Base-by-base conservation (phyloP, 257 asterid genomes). In the Scutellaria barbata region DNA sequence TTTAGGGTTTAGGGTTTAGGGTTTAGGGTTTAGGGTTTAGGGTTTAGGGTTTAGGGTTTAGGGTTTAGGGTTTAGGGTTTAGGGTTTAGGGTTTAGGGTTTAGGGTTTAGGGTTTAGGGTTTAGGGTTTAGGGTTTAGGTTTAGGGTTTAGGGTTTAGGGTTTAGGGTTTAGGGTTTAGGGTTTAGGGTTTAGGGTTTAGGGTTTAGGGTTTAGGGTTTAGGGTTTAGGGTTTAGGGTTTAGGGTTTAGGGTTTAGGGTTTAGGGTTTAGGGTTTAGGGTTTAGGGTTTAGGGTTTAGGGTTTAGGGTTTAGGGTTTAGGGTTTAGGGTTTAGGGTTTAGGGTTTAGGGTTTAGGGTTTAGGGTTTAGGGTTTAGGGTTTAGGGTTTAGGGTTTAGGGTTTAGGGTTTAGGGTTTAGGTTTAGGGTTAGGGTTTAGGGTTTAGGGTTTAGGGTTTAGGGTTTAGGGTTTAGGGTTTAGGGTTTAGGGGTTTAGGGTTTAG, bases 271-370 rank as follows among this genome's bases (percentile, higher is more conserved):
- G 52, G 52, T 10, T 46, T 46, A 9, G 14, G 52, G 52, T 10
- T 46, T 46, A 9, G 14, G 52, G 52, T 10, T 46, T 46, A 9
- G 14, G 52, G 52, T 10, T 46, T 46, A 9, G 14, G 52, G 52
- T 46, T 46, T 46, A 46, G 52, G 52, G 52, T 46, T 46, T 46
- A 46, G 52, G 52, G 52, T 46, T 46, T 46, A 46, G 52, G 52
- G 13, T 46, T 46, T 9, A 12, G 52, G 52, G 13, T 46, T 46
- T 9, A 12, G 52, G 52, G 13, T 46, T 46, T 9, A 12, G 52
- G 52, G 13, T 46, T 46, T 9, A 41, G 52, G 52, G 13, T 46
- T 46, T 9, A 12, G 52, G 52, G 13, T 46, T 46, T 9, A 12
- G 52, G 52, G 13, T 46, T 46, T 9, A 12, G 52, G 52, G 1